These are phyloP conservation scores for Talaromyces borbonicus DNA, from an alignment of 495 filamentous ascomycete species.

Conservation along the genomic window DNA sequence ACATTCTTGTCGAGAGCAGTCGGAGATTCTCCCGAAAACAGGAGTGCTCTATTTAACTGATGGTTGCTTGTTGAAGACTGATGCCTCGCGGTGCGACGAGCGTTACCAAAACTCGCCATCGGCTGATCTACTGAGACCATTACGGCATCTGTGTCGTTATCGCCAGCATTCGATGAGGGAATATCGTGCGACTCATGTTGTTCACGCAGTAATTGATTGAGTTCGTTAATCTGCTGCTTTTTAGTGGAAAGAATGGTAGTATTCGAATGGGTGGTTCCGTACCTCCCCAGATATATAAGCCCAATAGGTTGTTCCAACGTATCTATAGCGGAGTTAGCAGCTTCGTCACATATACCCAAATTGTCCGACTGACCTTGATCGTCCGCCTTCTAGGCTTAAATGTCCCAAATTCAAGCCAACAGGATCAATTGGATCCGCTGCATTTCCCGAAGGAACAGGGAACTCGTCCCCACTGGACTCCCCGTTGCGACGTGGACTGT, in stretches of 20 bases:
- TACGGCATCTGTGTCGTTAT: slow-evolving; percentile 16
- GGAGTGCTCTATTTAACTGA: slow-evolving; percentile 28
- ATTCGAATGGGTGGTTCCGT: slow-evolving; percentile 2
- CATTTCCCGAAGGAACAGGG: slow-evolving; percentile 35
- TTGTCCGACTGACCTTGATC: slow-evolving; percentile 26
- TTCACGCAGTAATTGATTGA: slow-evolving; percentile 35
- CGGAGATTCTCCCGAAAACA: slow-evolving; percentile 31
- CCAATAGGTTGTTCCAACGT: slow-evolving; percentile 44
- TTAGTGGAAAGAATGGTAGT: slow-evolving; percentile 6
- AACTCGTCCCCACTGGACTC: slow-evolving; percentile 37
- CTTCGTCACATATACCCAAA: background rate
- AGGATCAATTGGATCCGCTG: slow-evolving; percentile 36
- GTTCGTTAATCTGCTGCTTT: slow-evolving; percentile 31
- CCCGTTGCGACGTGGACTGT: slow-evolving; percentile 26
- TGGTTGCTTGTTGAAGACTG: slow-evolving; percentile 9
- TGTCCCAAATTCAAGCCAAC: slow-evolving; percentile 38
- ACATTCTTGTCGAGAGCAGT: slow-evolving; percentile 24
- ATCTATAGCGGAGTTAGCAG: slow-evolving; percentile 23
- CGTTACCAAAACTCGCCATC: background rate
- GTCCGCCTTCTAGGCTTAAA: slow-evolving; percentile 37
- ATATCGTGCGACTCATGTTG: slow-evolving; percentile 32
- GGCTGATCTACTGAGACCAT: slow-evolving; percentile 6
- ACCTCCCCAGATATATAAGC: slow-evolving; percentile 43
- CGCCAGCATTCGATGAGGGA: slow-evolving; percentile 9
- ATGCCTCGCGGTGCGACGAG: background rate